phyloP scores from a whole-genome alignment of 345 rosid genomes.

The Salix caprea region DNA sequence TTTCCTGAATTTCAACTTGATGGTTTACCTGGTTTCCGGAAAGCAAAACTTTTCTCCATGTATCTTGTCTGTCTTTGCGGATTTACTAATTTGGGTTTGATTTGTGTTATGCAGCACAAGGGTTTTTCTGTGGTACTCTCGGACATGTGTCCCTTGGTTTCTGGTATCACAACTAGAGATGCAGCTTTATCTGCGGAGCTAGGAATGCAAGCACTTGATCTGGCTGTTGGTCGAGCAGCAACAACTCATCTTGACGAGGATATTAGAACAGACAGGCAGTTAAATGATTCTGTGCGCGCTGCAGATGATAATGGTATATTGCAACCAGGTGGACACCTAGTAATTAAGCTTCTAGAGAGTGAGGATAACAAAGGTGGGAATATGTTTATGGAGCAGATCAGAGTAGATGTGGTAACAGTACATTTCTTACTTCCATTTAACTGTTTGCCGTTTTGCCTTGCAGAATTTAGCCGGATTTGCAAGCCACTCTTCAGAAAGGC shows the following conservation, averaged over 20 bases:
- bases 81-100: neutral
- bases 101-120: slow-evolving; percentile 45
- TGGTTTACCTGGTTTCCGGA: neutral
- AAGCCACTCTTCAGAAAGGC: slow-evolving; percentile 75
- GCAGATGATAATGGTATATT: slow-evolving; percentile 47
- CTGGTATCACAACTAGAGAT: slow-evolving; percentile 78
- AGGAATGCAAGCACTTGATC: slow-evolving; percentile 84
- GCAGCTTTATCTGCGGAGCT: slow-evolving; percentile 75
- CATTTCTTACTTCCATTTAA: neutral
- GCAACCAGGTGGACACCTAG: slow-evolving; percentile 67
- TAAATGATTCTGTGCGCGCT: slow-evolving; percentile 9
- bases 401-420: neutral
- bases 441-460: slow-evolving; percentile 17
- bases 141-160: slow-evolving; percentile 85
- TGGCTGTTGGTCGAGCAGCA: slow-evolving; percentile 67
- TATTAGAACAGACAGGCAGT: slow-evolving; percentile 5
- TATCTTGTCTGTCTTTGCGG: neutral
- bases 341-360: slow-evolving; percentile 87
- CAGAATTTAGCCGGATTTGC: slow-evolving; percentile 71
- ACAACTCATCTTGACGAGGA: slow-evolving; percentile 26
- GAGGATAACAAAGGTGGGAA: slow-evolving; percentile 70
- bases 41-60: neutral
- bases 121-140: slow-evolving; percentile 84
- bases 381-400: neutral
- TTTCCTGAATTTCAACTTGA: neutral